A percentile compares a stretch with the other conserved stretches of the same genome.
Evolutionary conservation across 345 rosid genomes (phyloP).

Genomic region (Salix exigua): DNA sequence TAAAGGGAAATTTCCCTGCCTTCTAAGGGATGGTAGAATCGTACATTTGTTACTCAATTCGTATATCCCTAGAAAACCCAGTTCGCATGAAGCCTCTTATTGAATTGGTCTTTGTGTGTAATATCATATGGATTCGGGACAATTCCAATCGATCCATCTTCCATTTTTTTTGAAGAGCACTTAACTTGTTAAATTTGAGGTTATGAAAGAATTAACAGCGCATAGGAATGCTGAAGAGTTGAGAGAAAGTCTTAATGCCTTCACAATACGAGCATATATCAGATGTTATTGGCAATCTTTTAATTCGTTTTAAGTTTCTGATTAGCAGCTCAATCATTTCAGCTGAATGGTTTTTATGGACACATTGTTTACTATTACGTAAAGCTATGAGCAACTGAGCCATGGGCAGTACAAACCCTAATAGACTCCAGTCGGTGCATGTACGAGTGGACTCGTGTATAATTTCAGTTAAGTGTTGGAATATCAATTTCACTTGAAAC

Average conservation of each 20-base stretch:
- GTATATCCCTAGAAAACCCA: neutral
- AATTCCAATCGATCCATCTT: neutral
- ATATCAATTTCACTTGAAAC: neutral
- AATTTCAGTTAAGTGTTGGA: neutral
- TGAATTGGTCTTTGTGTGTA: neutral
- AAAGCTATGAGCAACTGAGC: neutral
- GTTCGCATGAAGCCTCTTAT: neutral
- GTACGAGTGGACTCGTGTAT: neutral
- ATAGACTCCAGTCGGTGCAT: neutral
- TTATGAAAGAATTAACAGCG: neutral
- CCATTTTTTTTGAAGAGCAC: neutral
- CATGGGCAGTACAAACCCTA: neutral
- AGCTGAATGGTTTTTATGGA: neutral
- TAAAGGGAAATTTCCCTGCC: constrained; percentile 11
- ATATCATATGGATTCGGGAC: neutral
- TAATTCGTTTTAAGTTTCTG: neutral
- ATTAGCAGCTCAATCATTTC: neutral
- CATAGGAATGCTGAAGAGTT: neutral
- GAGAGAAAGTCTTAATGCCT: neutral
- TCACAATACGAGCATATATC: neutral
- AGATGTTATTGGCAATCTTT: neutral
- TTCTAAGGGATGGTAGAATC: neutral
- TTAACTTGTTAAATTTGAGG: neutral
- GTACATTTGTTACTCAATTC: neutral
- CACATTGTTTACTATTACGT: neutral